Base-by-base conservation (phyloP, 345 rosid genomes). In the Reutealis trisperma region DNA sequence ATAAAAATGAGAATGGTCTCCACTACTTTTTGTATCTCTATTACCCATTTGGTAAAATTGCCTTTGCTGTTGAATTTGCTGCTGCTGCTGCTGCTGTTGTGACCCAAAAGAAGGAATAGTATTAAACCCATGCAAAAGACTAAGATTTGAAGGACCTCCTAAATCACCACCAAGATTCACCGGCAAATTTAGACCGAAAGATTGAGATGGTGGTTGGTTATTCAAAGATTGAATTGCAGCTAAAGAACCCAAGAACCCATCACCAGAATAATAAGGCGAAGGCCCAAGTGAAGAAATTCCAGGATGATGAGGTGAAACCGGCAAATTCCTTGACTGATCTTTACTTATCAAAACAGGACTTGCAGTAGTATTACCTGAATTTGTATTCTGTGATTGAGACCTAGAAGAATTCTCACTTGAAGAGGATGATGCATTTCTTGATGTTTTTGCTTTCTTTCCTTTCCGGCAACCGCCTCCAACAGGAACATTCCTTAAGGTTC, bases 391-490 rank as follows among this genome's bases (percentile, higher is more conserved):
- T 13, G 63, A 57, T 22, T 71, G 82, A 64, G 83, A 41, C 70
- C 76, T 79, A 45, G 86, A 78, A 45, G 86, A 76, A 76, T 65
- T 70, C 67, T 63, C 79, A 60, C 73, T 73, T 1, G 79, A 79
- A n/a, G 79, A 70, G 27, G 74, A 63, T 3, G 84, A 62, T 12
- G 66, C 41, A 0, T 84, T 34, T 51, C 88, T 41, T 42, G 86
- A 63, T 54, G 81, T 51, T 83, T 83, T 90, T 0, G 72, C 41
- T 2, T 90, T 85, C 83, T 89, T 90, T 16, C 85, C 89, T 71
- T 86, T 90, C 63, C 88, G 75, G 76, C 89, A 87, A 49, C 92
- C 89, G n/a, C 94, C 92, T 4, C 94, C 94, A 0, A 87, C 90
- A 1, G 92, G 94, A 14, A 89, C 89, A 71, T 87, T 90, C 84